Evolutionary conservation across 768 basidiomycete genomes (phyloP).

Genomic region (Cystobasidium onofrii): DNA sequence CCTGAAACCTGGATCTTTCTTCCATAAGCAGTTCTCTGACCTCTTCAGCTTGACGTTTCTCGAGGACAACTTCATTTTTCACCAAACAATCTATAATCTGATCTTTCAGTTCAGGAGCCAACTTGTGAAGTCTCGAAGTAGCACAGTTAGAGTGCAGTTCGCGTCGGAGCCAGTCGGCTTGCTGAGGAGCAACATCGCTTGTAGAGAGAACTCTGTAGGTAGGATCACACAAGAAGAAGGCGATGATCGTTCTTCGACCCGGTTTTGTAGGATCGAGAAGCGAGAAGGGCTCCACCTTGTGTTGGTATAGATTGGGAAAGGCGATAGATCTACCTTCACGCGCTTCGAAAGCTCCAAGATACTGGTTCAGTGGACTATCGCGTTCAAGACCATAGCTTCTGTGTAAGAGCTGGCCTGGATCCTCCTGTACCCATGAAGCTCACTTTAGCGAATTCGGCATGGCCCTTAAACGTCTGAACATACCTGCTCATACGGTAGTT

Average conservation of each 20-base stretch:
- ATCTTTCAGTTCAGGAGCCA: constrained; percentile 10
- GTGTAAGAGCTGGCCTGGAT: not conserved
- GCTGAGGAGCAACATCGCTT: constrained; percentile 52
- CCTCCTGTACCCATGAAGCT: constrained; percentile 16
- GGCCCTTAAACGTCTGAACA: not conserved
- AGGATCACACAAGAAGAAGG: constrained; percentile 52
- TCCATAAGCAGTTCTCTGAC: not conserved
- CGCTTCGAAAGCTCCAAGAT: constrained; percentile 46
- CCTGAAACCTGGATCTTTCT: not conserved
- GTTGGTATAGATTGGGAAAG: constrained; percentile 58
- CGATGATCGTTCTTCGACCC: constrained; percentile 50
- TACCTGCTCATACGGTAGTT: constrained; percentile 6
- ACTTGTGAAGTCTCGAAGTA: not conserved
- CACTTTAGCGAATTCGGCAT: no score
- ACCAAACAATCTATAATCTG: not conserved
- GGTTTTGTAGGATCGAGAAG: constrained; percentile 49
- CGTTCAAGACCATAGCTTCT: not conserved
- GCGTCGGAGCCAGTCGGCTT: constrained; percentile 37
- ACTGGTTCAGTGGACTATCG: not conserved
- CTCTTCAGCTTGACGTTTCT: not conserved
- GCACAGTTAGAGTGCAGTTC: not conserved
- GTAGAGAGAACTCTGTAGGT: constrained; percentile 49
- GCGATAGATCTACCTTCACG: constrained; percentile 48
- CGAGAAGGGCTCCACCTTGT: constrained; percentile 48
- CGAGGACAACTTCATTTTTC: not conserved